These are phyloP conservation scores for Globisporangium radiosum DNA, from an alignment of 352 stramenopile species.

Conservation along the genomic window DNA sequence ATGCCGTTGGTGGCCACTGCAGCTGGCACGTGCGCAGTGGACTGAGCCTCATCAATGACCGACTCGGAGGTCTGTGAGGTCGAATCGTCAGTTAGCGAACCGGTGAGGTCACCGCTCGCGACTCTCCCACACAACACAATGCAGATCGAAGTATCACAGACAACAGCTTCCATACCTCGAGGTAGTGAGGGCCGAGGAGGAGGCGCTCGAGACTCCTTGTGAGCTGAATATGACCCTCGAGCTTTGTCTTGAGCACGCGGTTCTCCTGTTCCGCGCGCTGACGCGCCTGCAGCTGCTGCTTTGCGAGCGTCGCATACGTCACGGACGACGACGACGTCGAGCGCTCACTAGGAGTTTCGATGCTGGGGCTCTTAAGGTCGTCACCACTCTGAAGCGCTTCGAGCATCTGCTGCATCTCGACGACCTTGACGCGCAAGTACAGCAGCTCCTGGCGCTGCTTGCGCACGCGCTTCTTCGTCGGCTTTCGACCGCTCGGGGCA, in stretches of 20 bases:
- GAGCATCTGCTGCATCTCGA: slow-evolving; percentile 15
- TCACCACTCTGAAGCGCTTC: slow-evolving; percentile 11
- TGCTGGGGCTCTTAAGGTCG: too few relatives aligned
- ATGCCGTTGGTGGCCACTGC: background rate
- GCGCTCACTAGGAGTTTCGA: background rate
- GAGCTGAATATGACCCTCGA: slow-evolving; percentile 24
- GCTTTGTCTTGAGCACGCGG: slow-evolving; percentile 19
- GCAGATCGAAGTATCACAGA: background rate
- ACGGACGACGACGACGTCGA: slow-evolving; percentile 7
- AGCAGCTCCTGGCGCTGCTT: slow-evolving; percentile 16
- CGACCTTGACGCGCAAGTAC: slow-evolving; percentile 16
- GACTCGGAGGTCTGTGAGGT: too few relatives aligned
- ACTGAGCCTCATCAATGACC: too few relatives aligned
- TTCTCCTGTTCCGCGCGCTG: slow-evolving; percentile 23
- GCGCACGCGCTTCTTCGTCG: slow-evolving; percentile 15
- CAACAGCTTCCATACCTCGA: background rate
- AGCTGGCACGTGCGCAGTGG: too few relatives aligned
- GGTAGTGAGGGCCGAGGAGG: slow-evolving; percentile 13
- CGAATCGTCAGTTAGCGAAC: too few relatives aligned
- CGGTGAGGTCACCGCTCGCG: background rate
- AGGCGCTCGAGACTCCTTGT: slow-evolving; percentile 15
- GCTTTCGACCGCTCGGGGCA: background rate
- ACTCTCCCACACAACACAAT: background rate
- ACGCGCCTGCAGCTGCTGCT: slow-evolving; percentile 16
- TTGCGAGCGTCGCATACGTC: slow-evolving; percentile 16